Evolutionary conservation across 139 green algal genomes (phyloP), one percentile per base, ranked within the genome.

Genomic region (Chlamydomonas sp.): DNA sequence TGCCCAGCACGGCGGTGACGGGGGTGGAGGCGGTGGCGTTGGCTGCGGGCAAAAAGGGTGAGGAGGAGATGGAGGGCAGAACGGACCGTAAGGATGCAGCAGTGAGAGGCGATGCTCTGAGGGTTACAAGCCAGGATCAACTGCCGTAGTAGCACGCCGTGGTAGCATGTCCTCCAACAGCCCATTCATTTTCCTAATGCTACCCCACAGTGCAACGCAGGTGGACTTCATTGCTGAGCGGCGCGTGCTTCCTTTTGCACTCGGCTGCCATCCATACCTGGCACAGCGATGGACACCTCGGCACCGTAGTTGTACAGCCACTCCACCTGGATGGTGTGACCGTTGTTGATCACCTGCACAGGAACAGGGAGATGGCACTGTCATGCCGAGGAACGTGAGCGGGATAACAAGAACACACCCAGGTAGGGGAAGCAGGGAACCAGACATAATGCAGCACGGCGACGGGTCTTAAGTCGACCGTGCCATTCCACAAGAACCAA

Each of bases 251-350:
- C 8, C 67, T 73, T 6, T 73, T 12, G 10, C 7, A 31, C 7
- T 31, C 12, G 10, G 18, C 3, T 20, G 7, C 8, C 67, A 73
- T 5, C 8, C 67, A 18, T 12, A 15, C 20, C 12, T 18, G 3
- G 12, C 7, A 12, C 57, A 60, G 77, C 59, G 77, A 79, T 79
- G 75, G 58, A 18, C 57, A 67, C 78, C 2, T 60, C 8, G 18
- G 16, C 31, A 1, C 1, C 17, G 4, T 61, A 49, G 4, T n/a
- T 20, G 62, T 64, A 64, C 60, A 63, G 16, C 78, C 78, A 73
- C 78, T 83, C 62, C n/a, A 57, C 8, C 75, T 79, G 75, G 75
- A 79, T 79, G 75, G 75, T 79, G 75, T 79, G 75, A 5, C 75
- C 75, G 75, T 79, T 79, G 75, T 79, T 79, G 75, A 79, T 64